phyloP scores from a whole-genome alignment of 371 early-diverging fungal species.

The Capniomyces stellatus region DNA sequence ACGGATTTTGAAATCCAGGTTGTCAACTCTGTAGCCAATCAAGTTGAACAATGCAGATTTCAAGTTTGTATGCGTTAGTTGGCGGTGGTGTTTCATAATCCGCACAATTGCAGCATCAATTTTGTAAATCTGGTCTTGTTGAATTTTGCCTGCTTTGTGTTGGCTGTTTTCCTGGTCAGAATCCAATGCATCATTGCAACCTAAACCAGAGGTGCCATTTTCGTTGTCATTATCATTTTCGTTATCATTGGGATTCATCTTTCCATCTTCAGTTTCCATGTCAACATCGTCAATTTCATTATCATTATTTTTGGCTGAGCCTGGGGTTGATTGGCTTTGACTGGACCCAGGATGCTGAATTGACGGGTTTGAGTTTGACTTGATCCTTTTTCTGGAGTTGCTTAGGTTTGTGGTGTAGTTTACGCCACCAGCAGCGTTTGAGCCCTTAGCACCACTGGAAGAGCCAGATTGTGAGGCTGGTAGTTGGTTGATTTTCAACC shows the following conservation, averaged over 20 bases:
- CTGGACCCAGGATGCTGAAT: background rate
- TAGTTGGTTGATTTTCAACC: constrained; percentile 60
- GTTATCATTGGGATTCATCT: constrained; percentile 3
- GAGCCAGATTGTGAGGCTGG: constrained; percentile 18
- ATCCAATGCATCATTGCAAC: constrained; percentile 1
- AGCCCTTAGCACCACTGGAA: background rate
- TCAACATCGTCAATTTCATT: background rate
- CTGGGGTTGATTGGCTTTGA: constrained; percentile 35
- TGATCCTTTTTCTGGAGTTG: background rate
- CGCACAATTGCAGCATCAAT: constrained; percentile 89
- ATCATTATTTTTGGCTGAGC: constrained; percentile 4
- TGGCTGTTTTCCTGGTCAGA: background rate
- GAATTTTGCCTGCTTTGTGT: constrained; percentile 13
- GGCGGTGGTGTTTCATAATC: constrained; percentile 77
- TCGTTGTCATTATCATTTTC: background rate
- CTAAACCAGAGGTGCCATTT: background rate
- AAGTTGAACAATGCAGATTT: constrained; percentile 50
- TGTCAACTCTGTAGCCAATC: constrained; percentile 27
- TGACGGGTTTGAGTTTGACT: background rate
- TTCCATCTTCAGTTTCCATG: constrained; percentile 14
- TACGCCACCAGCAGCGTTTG: background rate
- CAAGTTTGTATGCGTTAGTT: constrained; percentile 41
- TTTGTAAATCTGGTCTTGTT: constrained; percentile 37
- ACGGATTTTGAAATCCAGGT: constrained; percentile 44
- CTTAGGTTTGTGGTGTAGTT: too few relatives aligned